A percentile compares a stretch with the other conserved stretches of the same genome.
Evolutionary conservation across 345 rosid genomes (phyloP).

Genomic region (Camelina neglecta): DNA sequence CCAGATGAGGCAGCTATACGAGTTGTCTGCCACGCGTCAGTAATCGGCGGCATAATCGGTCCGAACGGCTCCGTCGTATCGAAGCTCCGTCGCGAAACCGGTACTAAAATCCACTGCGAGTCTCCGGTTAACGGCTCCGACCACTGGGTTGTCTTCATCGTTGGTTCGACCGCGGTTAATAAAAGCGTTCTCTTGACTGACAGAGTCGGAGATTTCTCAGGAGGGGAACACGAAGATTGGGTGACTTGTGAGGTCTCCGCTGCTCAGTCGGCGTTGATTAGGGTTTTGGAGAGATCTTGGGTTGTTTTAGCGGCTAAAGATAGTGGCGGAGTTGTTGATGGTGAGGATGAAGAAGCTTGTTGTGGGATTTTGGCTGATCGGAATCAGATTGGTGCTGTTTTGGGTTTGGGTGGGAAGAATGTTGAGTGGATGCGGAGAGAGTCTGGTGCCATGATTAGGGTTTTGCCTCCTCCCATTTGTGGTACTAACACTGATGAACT

Average conservation of each 20-base stretch:
- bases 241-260: constrained; percentile 52
- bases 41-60: constrained; percentile 53
- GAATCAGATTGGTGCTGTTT: constrained; percentile 57
- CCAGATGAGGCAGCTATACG: constrained; percentile 47
- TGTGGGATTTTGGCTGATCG: constrained; percentile 64
- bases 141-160: constrained; percentile 50
- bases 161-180: constrained; percentile 47
- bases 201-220: constrained; percentile 36
- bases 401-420: constrained; percentile 56
- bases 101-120: constrained; percentile 49
- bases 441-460: constrained; percentile 60
- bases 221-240: constrained; percentile 28
- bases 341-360: constrained; percentile 47
- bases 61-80: constrained; percentile 45
- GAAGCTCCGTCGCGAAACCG: constrained; percentile 47
- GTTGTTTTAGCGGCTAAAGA: constrained; percentile 45
- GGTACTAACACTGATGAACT: constrained; percentile 53
- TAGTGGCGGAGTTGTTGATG: constrained; percentile 34
- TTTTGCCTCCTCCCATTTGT: constrained; percentile 62
- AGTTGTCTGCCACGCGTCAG: constrained; percentile 51
- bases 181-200: constrained; percentile 42
- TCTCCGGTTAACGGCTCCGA: constrained; percentile 46
- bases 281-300: constrained; percentile 72
- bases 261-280: constrained; percentile 65
- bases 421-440: constrained; percentile 54